Percentiles rank a stretch among this genome's conserved stretches.
phyloP scores from a whole-genome alignment of 2,329 filamentous ascomycete genomes.

The Cladosporium phlei region DNA sequence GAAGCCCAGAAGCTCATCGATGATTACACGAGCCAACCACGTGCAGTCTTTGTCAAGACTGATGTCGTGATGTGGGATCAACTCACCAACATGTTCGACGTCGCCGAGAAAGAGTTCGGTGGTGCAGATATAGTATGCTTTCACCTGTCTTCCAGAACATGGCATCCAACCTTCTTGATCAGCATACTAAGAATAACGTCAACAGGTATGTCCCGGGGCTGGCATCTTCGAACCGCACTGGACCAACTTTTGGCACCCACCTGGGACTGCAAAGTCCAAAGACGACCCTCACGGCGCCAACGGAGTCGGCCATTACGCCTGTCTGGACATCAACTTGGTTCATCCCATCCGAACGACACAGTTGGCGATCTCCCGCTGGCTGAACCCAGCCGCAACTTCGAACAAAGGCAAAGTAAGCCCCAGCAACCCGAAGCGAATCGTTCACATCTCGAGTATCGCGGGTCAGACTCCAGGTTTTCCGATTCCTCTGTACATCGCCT shows the following conservation, averaged over 20 bases:
- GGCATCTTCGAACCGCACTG: constrained; percentile 47
- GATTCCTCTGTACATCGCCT: constrained; percentile 42
- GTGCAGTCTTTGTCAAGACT: constrained; percentile 42
- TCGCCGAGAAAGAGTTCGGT: constrained; percentile 46
- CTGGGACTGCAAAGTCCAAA: constrained; percentile 33
- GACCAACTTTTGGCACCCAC: constrained; percentile 47
- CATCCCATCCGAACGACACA: constrained; percentile 46
- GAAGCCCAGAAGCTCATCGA: constrained; percentile 43
- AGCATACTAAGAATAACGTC: constrained; percentile 13
- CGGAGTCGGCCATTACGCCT: constrained; percentile 30
- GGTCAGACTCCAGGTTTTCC: constrained; percentile 37
- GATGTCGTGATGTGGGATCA: constrained; percentile 49
- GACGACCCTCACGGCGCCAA: constrained; percentile 30
- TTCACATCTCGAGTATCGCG: constrained; percentile 43
- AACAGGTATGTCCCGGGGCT: constrained; percentile 42
- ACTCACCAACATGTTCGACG: constrained; percentile 46
- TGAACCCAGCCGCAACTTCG: constrained; percentile 30
- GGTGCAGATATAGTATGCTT: constrained; percentile 40
- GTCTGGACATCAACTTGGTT: constrained; percentile 45
- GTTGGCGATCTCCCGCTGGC: constrained; percentile 43
- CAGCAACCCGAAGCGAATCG: constrained; percentile 42
- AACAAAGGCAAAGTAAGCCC: constrained; percentile 30
- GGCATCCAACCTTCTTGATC: too few species aligned
- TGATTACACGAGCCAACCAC: constrained; percentile 31
- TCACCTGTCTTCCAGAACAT: constrained; percentile 26